These are phyloP conservation scores for Priceomyces melissophilus DNA, from an alignment of 805 yeast genomes.

Conservation along the genomic window DNA sequence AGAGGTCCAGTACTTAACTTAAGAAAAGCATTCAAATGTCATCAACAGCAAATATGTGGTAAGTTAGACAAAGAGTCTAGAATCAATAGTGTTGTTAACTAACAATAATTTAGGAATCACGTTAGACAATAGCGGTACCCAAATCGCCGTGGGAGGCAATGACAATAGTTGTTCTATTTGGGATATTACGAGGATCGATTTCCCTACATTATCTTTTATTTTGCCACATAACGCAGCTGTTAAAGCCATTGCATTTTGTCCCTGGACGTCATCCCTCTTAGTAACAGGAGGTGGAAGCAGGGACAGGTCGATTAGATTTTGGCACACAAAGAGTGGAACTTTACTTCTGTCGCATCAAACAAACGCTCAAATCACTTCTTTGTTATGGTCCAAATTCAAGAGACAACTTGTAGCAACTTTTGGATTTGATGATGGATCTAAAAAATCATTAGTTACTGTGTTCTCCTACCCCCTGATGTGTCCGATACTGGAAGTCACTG, in stretches of 20 bases:
- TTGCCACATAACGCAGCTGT: conserved; percentile 82
- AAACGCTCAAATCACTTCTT: conserved; percentile 72
- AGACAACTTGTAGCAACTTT: conserved; percentile 74
- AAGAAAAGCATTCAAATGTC: conserved; percentile 20
- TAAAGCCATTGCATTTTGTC: conserved; percentile 86
- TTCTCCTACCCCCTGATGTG: conserved; percentile 67
- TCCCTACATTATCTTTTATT: conserved; percentile 44
- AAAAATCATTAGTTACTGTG: conserved; percentile 52
- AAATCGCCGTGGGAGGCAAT: conserved; percentile 79
- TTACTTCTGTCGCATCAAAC: conserved; percentile 55
- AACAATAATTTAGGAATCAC: conserved; percentile 46
- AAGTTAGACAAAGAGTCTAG: conserved; percentile 8
- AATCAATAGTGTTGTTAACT: conserved; percentile 15
- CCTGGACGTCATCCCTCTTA: conserved; percentile 76
- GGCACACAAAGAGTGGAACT: conserved; percentile 84
- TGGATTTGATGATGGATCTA: conserved; percentile 64
- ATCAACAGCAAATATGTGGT: conserved; percentile 39
- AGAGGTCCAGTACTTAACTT: conserved; percentile 7
- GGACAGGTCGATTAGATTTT: conserved; percentile 76
- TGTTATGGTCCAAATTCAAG: conserved; percentile 66
- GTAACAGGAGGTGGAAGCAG: conserved; percentile 92
- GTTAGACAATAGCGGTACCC: conserved; percentile 48
- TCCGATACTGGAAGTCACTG: conserved; percentile 45
- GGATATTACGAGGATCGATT: conserved; percentile 47
- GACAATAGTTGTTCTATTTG: conserved; percentile 79